Evolutionary conservation across 306 rosid genomes (phyloP).

Genomic region (Sindora glabra): DNA sequence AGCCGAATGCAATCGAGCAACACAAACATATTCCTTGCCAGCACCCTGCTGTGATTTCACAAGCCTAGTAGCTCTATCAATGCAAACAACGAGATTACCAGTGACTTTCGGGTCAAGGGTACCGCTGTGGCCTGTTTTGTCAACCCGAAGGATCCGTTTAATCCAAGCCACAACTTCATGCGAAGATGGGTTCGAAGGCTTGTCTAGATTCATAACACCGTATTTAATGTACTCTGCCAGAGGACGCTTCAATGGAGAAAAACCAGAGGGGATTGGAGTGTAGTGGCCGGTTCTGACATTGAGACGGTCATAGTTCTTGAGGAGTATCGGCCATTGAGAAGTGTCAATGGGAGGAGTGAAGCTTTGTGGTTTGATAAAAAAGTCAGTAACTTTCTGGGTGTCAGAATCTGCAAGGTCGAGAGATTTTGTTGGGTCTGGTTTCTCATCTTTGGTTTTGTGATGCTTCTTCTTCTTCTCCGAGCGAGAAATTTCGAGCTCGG

Average conservation of each 20-base stretch:
- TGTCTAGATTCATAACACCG: constrained; percentile 71
- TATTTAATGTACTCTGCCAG: constrained; percentile 57
- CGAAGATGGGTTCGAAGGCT: constrained; percentile 85
- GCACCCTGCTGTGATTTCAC: constrained; percentile 87
- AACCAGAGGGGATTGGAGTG: constrained; percentile 74
- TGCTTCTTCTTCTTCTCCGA: constrained; percentile 55
- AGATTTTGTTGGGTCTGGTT: not conserved
- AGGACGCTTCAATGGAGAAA: constrained; percentile 73
- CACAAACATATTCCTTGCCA: constrained; percentile 77
- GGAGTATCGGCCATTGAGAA: constrained; percentile 78
- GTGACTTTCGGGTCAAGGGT: constrained; percentile 87
- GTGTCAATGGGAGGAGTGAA: constrained; percentile 56
- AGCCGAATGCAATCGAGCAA: constrained; percentile 62
- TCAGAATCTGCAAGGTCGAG: not conserved
- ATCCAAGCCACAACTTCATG: constrained; percentile 91
- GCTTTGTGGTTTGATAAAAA: constrained; percentile 56
- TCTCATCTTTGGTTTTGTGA: constrained; percentile 9
- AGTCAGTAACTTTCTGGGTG: constrained; percentile 22
- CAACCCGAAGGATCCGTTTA: constrained; percentile 64
- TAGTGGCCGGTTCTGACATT: constrained; percentile 81
- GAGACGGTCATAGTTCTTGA: constrained; percentile 82
- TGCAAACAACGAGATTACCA: constrained; percentile 73
- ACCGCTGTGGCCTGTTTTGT: constrained; percentile 80
- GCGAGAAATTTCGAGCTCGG: constrained; percentile 27
- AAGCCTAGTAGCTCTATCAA: constrained; percentile 70